phyloP scores from a whole-genome alignment of 2,329 filamentous ascomycete species.

The Ophiosphaerella herpotricha region DNA sequence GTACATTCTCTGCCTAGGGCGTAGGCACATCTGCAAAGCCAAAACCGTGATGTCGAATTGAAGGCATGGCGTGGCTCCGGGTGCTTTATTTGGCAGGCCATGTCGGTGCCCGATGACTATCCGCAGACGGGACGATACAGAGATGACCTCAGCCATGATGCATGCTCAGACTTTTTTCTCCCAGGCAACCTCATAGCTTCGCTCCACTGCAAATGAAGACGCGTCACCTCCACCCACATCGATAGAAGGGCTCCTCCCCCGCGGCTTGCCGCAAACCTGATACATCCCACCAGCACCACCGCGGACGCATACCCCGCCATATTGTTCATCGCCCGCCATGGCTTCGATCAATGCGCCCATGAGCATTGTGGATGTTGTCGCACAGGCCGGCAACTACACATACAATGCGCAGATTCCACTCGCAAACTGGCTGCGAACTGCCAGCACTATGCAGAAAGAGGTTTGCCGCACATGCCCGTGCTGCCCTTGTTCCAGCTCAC shows the following conservation, averaged over 20 bases:
- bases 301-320: conserved; percentile 8
- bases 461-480: conserved; percentile 51
- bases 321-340: conserved; percentile 22
- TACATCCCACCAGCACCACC: not conserved
- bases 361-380: conserved; percentile 76
- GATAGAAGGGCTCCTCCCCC: conserved; percentile 22
- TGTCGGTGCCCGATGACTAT: too few species aligned
- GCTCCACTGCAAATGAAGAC: conserved; percentile 36
- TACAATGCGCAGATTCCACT: conserved; percentile 79
- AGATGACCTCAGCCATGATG: not conserved
- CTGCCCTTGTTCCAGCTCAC: conserved; percentile 18
- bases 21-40: too few species aligned
- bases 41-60: not conserved
- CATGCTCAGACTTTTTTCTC: conserved; percentile 14
- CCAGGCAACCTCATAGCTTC: conserved; percentile 19
- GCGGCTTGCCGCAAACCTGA: conserved; percentile 1
- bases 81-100: not conserved
- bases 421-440: conserved; percentile 80
- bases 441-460: conserved; percentile 79
- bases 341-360: conserved; percentile 56
- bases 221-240: conserved; percentile 22
- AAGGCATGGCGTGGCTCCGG: not conserved
- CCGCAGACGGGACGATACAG: not conserved
- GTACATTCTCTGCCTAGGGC: not conserved
- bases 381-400: conserved; percentile 76